phyloP scores from a whole-genome alignment of 192 early-diverging fungal genomes.

The Borealophlyctis nickersoniae region DNA sequence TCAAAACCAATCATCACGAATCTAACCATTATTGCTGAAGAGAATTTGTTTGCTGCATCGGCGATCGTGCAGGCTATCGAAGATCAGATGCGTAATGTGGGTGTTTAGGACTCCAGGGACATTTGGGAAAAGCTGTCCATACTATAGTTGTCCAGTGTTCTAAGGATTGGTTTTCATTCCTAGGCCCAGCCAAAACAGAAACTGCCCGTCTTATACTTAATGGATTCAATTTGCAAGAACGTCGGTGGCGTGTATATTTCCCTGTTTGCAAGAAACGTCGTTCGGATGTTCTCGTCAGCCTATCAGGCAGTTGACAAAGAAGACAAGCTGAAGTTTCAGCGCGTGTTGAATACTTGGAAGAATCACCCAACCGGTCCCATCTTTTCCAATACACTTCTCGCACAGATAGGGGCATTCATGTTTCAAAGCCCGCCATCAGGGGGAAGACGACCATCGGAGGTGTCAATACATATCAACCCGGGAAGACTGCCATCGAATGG shows the following conservation, averaged over 20 bases:
- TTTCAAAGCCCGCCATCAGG: slow-evolving; percentile 24
- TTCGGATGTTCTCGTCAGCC: slow-evolving; percentile 69
- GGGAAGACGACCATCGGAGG: too few species aligned
- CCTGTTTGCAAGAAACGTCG: slow-evolving; percentile 71
- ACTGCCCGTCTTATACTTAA: slow-evolving; percentile 83
- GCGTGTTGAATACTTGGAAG: slow-evolving; percentile 82
- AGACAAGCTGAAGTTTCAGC: slow-evolving; percentile 69
- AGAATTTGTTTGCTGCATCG: slow-evolving; percentile 61
- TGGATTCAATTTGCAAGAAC: slow-evolving; percentile 97
- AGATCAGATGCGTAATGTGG: slow-evolving; percentile 53
- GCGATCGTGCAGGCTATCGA: slow-evolving; percentile 78
- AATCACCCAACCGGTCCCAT: slow-evolving; percentile 59
- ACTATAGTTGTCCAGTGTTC: background rate
- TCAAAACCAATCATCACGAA: slow-evolving; percentile 90
- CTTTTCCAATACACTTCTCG: slow-evolving; percentile 54
- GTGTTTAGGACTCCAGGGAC: too few species aligned
- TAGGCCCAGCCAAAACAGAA: slow-evolving; percentile 74
- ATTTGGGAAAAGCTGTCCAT: too few species aligned
- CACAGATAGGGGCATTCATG: slow-evolving; percentile 45
- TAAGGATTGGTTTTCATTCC: slow-evolving; percentile 5
- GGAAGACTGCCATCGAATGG: too few species aligned
- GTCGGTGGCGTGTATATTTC: slow-evolving; percentile 75
- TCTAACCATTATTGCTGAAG: slow-evolving; percentile 80
- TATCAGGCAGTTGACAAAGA: slow-evolving; percentile 66
- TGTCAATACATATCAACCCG: too few species aligned